Percentiles rank a stretch among this genome's conserved stretches.
Conservation (phyloP, 208 protist genomes). For the Crithidia expoeki region DNA sequence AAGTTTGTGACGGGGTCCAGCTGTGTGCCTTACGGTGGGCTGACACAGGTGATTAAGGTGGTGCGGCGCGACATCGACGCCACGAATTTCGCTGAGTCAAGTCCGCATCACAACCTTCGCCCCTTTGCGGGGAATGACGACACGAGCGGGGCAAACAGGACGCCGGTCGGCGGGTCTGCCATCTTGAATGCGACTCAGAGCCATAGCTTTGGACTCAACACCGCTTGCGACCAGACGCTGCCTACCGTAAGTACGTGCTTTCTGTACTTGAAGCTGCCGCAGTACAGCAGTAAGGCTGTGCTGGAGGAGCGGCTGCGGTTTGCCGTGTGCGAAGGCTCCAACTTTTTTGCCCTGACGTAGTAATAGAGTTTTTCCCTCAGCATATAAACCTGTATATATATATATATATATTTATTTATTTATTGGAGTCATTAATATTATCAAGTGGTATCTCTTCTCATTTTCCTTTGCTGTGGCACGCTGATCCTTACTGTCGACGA, state of each 20-base stretch:
- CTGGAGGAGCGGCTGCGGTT: conserved; percentile 64
- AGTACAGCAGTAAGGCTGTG: conserved; percentile 84
- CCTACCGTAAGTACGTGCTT: conserved; percentile 97
- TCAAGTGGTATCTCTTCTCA: neutral
- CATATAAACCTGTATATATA: neutral
- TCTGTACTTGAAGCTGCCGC: conserved; percentile 94
- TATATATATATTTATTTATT: conserved; percentile 5
- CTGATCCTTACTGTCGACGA: too few species aligned
- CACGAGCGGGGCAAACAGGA: conserved; percentile 3
- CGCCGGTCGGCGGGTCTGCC: conserved; percentile 9
- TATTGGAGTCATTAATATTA: too few species aligned
- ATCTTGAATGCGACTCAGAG: neutral
- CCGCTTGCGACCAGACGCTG: conserved; percentile 46
- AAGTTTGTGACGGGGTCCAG: conserved; percentile 83
- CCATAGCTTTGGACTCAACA: conserved; percentile 16
- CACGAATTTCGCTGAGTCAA: conserved; percentile 7
- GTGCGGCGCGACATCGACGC: conserved; percentile 61
- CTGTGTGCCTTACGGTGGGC: conserved; percentile 56
- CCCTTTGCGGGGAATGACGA: conserved; percentile 3
- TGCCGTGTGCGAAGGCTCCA: conserved; percentile 76
- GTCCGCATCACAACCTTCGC: neutral
- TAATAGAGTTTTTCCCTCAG: conserved; percentile 15
- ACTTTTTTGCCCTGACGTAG: conserved; percentile 75
- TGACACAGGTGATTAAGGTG: conserved; percentile 73
- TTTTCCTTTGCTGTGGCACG: too few species aligned